Evolutionary conservation across 805 yeast genomes (phyloP), one percentile per base, ranked within the genome.

Genomic region (Wickerhamiella dianesei): DNA sequence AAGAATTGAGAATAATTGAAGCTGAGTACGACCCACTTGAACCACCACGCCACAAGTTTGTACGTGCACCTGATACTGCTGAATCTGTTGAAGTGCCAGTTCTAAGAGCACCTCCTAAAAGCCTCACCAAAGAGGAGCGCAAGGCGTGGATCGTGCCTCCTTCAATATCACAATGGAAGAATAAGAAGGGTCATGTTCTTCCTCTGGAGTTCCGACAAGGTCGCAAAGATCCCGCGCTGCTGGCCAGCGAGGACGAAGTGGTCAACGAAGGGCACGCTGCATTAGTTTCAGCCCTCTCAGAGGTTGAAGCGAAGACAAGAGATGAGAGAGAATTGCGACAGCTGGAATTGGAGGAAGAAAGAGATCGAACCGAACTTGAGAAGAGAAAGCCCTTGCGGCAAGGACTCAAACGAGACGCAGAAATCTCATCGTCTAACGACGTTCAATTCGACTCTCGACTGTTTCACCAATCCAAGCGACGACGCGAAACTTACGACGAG

Each of bases 121-220:
- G 72, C 56, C 61, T 81, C 17, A 74, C 87, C 0, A 75, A 76
- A 21, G 84, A 80, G 53, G 94, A 87, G 45, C 82, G 78, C 52
- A 76, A 74, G 21, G 72, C 75, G 50, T 89, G 96, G 96, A 72
- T 73, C 43, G 86, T 92, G 25, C 97, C 97, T 0, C 79, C 95
- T 0, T 85, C 94, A 1, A 75, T 89, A 0, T 89, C 97, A 1
- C 86, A 85, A 61, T 92, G 97, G 96, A 88, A 87, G 62, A 92
- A 92, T 62, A 84, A 88, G 16, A 82, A 83, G 55, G 96, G 97
- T 1, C 85, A 78, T 59, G 78, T 95, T 0, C 79, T 88, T 41
- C 77, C 82, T 0, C 63, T 88, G 37, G 95, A 87, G 46, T 83
- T 82, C 57, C 69, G 96, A 49, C 67, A 84, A 47, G 80, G 80